phyloP scores from a whole-genome alignment of 257 asterid species.

The Nicotiana tabacum region DNA sequence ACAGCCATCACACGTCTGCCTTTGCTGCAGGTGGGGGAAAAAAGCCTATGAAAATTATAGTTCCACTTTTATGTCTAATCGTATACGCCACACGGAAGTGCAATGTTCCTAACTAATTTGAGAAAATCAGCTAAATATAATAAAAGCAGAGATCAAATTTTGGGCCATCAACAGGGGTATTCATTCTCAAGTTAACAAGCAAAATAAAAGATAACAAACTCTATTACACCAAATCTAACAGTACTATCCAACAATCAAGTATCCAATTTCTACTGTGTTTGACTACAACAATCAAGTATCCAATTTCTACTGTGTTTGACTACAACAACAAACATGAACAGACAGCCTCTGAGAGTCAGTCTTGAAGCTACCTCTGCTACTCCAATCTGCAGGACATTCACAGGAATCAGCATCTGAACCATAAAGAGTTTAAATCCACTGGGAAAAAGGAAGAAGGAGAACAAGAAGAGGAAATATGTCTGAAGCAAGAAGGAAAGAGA shows the following conservation, averaged over 20 bases:
- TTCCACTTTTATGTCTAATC: background rate
- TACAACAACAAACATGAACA: background rate
- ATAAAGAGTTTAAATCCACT: background rate
- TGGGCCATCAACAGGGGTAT: background rate
- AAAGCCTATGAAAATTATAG: background rate
- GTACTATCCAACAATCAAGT: background rate
- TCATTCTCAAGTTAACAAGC: background rate
- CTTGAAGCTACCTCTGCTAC: background rate
- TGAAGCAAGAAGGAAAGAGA: background rate
- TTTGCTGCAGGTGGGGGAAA: background rate
- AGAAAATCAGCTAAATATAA: background rate
- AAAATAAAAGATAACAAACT: background rate
- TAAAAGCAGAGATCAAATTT: background rate
- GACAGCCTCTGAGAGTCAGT: background rate
- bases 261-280: background rate
- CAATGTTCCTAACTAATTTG: background rate
- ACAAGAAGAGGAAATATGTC: background rate
- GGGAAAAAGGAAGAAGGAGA: background rate
- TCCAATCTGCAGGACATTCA: background rate
- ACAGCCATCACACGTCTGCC: background rate
- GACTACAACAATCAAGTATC: background rate
- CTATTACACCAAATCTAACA: background rate
- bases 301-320: background rate
- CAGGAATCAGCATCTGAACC: background rate
- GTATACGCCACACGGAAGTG: background rate